Conservation (phyloP, 306 rosid genomes). For the Clitoria ternatea region DNA sequence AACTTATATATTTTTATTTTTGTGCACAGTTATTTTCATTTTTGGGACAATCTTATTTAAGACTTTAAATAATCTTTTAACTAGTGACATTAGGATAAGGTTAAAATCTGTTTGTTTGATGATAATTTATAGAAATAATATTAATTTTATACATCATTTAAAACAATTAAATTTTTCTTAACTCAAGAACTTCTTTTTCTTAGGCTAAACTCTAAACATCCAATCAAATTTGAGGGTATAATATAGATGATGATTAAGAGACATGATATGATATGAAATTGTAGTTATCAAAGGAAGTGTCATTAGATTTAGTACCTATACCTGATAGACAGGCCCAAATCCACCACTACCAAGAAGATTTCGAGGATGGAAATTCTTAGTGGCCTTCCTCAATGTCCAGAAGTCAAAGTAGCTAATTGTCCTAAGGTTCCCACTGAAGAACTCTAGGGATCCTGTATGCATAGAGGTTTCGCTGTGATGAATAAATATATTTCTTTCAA, state of each 20-base stretch:
- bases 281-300: not conserved
- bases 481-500: not conserved
- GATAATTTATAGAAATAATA: too few relatives aligned
- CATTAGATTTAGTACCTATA: slow-evolving; percentile 34
- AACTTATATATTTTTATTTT: too few relatives aligned
- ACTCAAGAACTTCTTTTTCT: too few relatives aligned
- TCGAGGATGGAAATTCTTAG: slow-evolving; percentile 56
- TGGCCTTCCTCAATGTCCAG: slow-evolving; percentile 65
- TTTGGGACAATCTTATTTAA: too few relatives aligned
- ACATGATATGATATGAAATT: not conserved
- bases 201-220: too few relatives aligned
- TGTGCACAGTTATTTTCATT: too few relatives aligned
- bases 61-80: too few relatives aligned
- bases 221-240: too few relatives aligned
- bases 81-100: too few relatives aligned
- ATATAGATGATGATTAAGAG: not conserved
- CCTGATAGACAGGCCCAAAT: slow-evolving; percentile 94
- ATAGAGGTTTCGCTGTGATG: not conserved
- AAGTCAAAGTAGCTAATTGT: slow-evolving; percentile 58
- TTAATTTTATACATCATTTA: too few relatives aligned
- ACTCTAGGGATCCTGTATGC: slow-evolving; percentile 46
- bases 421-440: slow-evolving; percentile 58
- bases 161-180: too few relatives aligned
- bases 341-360: slow-evolving; percentile 93
- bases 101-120: too few relatives aligned